Evolutionary conservation across 192 early-diverging fungal genomes (phyloP).

Genomic region (Entomortierella beljakovae): DNA sequence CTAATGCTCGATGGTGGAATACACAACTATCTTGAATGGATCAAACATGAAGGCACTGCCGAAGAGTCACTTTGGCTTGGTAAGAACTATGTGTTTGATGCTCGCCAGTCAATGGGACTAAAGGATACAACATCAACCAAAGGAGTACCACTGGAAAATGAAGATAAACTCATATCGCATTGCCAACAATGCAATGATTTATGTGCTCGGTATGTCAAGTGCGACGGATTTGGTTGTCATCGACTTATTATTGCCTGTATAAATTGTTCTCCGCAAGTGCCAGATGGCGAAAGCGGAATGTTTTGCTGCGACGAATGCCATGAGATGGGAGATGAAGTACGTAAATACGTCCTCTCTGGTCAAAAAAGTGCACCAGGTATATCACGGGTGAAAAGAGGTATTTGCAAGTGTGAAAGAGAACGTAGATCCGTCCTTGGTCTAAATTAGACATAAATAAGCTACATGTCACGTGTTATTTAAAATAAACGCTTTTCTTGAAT

Average conservation of each 20-base stretch:
- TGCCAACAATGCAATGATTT: conserved; percentile 54
- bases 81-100: conserved; percentile 81
- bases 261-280: conserved; percentile 25
- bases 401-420: conserved; percentile 40
- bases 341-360: conserved; percentile 15
- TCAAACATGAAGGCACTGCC: conserved; percentile 44
- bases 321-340: conserved; percentile 33
- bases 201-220: conserved; percentile 65
- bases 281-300: conserved; percentile 15
- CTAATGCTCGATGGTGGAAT: conserved; percentile 78
- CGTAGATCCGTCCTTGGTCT: conserved; percentile 20
- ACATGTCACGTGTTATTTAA: too few relatives aligned
- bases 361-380: background rate
- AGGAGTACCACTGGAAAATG: background rate
- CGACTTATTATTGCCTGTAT: conserved; percentile 61
- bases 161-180: conserved; percentile 30
- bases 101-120: conserved; percentile 64
- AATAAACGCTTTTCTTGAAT: background rate
- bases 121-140: background rate
- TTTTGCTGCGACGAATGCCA: conserved; percentile 59
- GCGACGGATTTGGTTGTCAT: conserved; percentile 61
- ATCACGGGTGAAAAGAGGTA: conserved; percentile 34
- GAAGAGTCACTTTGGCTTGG: conserved; percentile 68
- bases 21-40: conserved; percentile 79
- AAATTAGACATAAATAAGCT: conserved; percentile 20